Evolutionary conservation across 768 basidiomycete species (phyloP), one percentile per base, ranked within the genome.

Genomic region (Podaxis mareebaensis): DNA sequence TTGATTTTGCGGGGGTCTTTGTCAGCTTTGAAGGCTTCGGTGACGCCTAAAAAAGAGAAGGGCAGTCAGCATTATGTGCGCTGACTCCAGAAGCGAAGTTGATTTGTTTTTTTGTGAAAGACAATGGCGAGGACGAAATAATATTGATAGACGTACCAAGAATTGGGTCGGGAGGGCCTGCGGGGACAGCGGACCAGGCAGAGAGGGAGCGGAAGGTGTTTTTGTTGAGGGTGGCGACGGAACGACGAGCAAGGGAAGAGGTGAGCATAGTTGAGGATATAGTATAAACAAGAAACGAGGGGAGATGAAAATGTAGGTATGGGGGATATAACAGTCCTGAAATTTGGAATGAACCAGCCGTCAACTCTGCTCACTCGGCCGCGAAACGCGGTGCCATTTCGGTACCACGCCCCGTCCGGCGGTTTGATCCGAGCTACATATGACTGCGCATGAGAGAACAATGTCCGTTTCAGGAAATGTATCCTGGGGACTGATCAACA

Each of bases 1-100:
- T 99, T 99, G 72, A 99, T 96, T 77, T 99, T 99, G 67, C 89
- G 88, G 17, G 92, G 81, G 74, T 92, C 88, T 70, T 87, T 89
- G 85, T 98, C 95, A 49, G 94, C 93, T 80, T 96, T 97, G 87
- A 95, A 99, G 30, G 95, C 94, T 73, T 98, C 96, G 30, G 92
- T 91, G 54, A 99, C 84, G 65, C 93, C 91, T 93, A 61, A 40
- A 63, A 44, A 28, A 51, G 63, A 61, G 39, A 65, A 55, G 57
- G 58, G 61, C 67, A 62, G 68, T 61, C 40, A 38, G 48, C 30
- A 28, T 39, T n/a, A 30, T 33, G 58, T 53, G 54, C 56, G 57
- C 63, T 51, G 62, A 6, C 12, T 17, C 20, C 64, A 54, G 44
- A 38, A 20, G 24, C 39, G 26, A 60, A 60, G 64, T 63, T 20